Conservation (phyloP, 148 eudicot species). For the Mesembryanthemum crystallinum region DNA sequence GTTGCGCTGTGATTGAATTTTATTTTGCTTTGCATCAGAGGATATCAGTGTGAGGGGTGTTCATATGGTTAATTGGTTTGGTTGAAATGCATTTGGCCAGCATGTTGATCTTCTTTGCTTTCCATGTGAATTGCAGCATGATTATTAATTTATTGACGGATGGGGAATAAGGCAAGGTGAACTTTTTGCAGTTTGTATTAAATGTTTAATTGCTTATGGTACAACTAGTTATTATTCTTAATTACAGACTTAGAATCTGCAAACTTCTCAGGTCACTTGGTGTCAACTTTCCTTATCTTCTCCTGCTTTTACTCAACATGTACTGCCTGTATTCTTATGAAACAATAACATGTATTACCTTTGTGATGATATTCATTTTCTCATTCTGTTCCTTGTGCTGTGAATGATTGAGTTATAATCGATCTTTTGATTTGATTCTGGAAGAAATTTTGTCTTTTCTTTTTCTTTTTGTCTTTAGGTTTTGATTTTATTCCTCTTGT, state of each 20-base stretch:
- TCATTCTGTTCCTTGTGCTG: neutral
- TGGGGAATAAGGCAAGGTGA: neutral
- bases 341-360: neutral
- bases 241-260: neutral
- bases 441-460: too few relatives aligned
- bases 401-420: too few relatives aligned
- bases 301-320: too few relatives aligned
- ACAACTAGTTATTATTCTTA: neutral
- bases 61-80: neutral
- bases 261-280: neutral
- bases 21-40: neutral
- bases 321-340: too few relatives aligned
- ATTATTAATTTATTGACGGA: neutral
- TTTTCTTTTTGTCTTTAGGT: too few relatives aligned
- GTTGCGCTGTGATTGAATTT: neutral
- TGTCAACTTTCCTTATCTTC: neutral
- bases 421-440: too few relatives aligned
- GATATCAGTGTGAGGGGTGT: neutral
- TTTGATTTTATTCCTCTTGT: neutral
- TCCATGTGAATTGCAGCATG: slow-evolving; percentile 6
- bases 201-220: neutral
- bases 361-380: neutral
- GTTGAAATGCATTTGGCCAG: neutral
- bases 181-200: neutral
- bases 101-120: slow-evolving; percentile 1